Evolutionary conservation across 352 stramenopile species (phyloP).

Genomic region (Pythium apleroticum): DNA sequence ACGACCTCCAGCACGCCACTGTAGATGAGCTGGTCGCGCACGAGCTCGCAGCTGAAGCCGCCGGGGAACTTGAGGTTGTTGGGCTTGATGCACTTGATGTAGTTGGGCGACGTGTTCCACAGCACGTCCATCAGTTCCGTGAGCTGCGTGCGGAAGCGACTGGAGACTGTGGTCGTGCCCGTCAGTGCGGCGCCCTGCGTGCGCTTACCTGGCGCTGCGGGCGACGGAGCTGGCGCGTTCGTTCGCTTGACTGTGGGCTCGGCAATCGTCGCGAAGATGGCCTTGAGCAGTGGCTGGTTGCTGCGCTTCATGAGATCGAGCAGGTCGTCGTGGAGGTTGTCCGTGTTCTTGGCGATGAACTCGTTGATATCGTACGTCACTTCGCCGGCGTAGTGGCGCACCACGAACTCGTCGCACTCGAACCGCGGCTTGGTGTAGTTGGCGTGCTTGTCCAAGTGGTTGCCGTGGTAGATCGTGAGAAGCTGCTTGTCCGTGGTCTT

Average conservation of each 20-base stretch:
- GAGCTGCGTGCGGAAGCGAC: slow-evolving; percentile 78
- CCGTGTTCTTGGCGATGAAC: slow-evolving; percentile 88
- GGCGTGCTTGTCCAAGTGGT: slow-evolving; percentile 69
- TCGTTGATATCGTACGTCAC: slow-evolving; percentile 81
- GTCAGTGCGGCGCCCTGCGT: slow-evolving; percentile 35
- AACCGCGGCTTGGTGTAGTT: slow-evolving; percentile 78
- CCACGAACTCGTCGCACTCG: slow-evolving; percentile 83
- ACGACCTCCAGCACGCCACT: slow-evolving; percentile 93
- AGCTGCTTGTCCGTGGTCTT: slow-evolving; percentile 86
- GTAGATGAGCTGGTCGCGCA: slow-evolving; percentile 91
- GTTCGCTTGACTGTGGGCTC: slow-evolving; percentile 18
- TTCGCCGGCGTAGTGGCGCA: slow-evolving; percentile 84
- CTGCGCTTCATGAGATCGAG: slow-evolving; percentile 74
- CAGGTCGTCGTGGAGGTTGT: slow-evolving; percentile 88
- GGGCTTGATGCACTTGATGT: slow-evolving; percentile 95
- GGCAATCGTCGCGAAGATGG: slow-evolving; percentile 42
- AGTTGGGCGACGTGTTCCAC: slow-evolving; percentile 88
- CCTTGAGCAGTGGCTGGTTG: slow-evolving; percentile 58
- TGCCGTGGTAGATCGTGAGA: slow-evolving; percentile 78
- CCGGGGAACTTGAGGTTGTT: slow-evolving; percentile 92
- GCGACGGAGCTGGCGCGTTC: slow-evolving; percentile 9
- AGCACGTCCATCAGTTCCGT: slow-evolving; percentile 82
- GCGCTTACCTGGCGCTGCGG: slow-evolving; percentile 15
- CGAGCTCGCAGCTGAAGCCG: slow-evolving; percentile 85
- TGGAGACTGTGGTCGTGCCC: slow-evolving; percentile 64